Base-by-base conservation (phyloP, 2,329 filamentous ascomycete species). In the Botryosphaeria dothidea region DNA sequence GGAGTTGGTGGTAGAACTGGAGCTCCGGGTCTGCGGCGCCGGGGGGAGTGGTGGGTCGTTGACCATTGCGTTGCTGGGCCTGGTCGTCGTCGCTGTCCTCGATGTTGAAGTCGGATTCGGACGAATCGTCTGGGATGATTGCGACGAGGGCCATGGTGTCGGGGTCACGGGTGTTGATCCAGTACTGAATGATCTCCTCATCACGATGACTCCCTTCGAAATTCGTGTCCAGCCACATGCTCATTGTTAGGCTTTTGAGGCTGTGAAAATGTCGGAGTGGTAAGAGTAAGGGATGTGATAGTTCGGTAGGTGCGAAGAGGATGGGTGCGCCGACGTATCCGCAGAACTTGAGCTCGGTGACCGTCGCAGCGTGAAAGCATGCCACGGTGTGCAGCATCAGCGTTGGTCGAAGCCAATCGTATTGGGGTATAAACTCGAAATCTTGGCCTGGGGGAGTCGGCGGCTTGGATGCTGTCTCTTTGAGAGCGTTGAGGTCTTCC, bases 331-430 rank as follows among this genome's bases (percentile, higher is more conserved):
- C 80, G 57, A 77, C 77, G 69, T 81, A 82, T 36, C 81, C 81
- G 65, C 81, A 83, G 48, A 83, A 78, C 65, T 83, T 83, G 56
- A 83, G 75, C 67, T 82, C 80, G 21, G 74, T 74, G 15, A 82
- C 66, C 1, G 77, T 81, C 8, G 65, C 67, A 5, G 77, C 75
- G 65, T 81, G 78, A 65, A 77, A 75, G 0, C 77, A 71, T 6
- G 79, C 79, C 9, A 82, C 72, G 0, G 75, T 80, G 66, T 80
- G 74, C 0, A 82, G 72, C 60, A 83, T 74, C 0, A 80, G 78
- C 3, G 76, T 71, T 21, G 70, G 67, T 4, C 71, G 66, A 2
- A 73, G 71, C 80, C 81, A 82, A 51, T 79, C 80, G 65, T 78
- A 82, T 4, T 72, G 66, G 0, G 79, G 74, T 15, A 69, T 66